Evolutionary conservation across 345 rosid species (phyloP), one percentile per base, ranked within the genome.

Genomic region (Citrus inodora): DNA sequence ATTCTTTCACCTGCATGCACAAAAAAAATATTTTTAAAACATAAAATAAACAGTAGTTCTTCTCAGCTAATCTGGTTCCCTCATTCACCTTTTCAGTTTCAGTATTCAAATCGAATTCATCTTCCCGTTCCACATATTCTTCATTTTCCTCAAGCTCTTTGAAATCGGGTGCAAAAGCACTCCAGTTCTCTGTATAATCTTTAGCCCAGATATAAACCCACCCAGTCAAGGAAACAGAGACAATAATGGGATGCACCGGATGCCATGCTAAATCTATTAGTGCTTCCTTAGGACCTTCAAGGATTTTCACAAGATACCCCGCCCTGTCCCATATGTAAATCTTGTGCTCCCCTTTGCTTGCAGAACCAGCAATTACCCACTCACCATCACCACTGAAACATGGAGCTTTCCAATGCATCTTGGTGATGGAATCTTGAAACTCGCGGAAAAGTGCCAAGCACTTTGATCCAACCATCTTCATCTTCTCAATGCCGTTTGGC

Each of bases 101-200:
- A 80, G 97, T 97, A 71, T 89, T 81, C 83, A 94, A 75, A 89
- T 96, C 99, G 82, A 96, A 96, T 73, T 96, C 98, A 81, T 96
- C 99, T 85, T 96, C 99, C 3, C 95, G 88, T 88, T 96, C 98
- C 67, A 96, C 92, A 67, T 96, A 96, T 86, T 97, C 99, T 84
- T 97, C 99, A 80, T 97, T 97, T 84, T 97, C 99, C 88, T 94
- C 98, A 7, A 97, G 98, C 90, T 96, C 99, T 82, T 94, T 96
- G 79, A 96, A 96, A 83, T 97, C 99, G 5, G 99, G 98, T 79
- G 99, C 99, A 87, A 97, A 97, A 46, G 99, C 98, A 80, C 99
- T 97, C 99, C 98, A 97, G 70, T 97, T 97, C 86, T 97, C 99
- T 4, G 97, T 93, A 80, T 97, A 92, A 74, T 97, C 99, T 85